Percentiles rank a stretch among this genome's conserved stretches.
phyloP scores from a whole-genome alignment of 2,329 filamentous ascomycete genomes.

The Alternaria arborescens region DNA sequence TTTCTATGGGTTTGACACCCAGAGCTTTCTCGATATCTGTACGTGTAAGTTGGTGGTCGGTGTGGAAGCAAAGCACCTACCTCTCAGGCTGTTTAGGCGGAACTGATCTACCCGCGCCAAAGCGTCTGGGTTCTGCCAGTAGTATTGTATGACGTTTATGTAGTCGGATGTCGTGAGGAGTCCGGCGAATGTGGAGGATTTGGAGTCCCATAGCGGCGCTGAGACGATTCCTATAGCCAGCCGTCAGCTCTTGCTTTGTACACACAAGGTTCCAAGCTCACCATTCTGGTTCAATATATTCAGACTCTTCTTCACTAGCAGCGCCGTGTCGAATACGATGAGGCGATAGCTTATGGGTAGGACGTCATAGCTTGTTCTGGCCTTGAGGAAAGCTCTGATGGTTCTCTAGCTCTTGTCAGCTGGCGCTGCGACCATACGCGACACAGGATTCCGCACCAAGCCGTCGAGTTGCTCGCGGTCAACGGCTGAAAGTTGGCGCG shows the following conservation, averaged over 20 bases:
- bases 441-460: slow-evolving; percentile 65
- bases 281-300: slow-evolving; percentile 96
- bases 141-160: slow-evolving; percentile 99
- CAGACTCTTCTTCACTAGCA: slow-evolving; percentile 96
- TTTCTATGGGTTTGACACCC: slow-evolving; percentile 89
- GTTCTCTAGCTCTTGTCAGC: slow-evolving; percentile 64
- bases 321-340: slow-evolving; percentile 91
- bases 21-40: slow-evolving; percentile 94
- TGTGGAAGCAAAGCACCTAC: slow-evolving; percentile 59
- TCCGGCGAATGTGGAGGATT: slow-evolving; percentile 89
- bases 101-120: slow-evolving; percentile 93
- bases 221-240: slow-evolving; percentile 83
- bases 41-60: slow-evolving; percentile 22
- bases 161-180: slow-evolving; percentile 96
- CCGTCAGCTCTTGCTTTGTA: slow-evolving; percentile 21
- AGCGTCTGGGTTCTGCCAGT: slow-evolving; percentile 94
- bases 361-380: slow-evolving; percentile 97
- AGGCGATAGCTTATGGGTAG: slow-evolving; percentile 94
- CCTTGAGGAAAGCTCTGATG: slow-evolving; percentile 94
- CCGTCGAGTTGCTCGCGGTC: slow-evolving; percentile 82
- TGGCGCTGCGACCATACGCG: not conserved
- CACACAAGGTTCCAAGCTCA: slow-evolving; percentile 50
- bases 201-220: slow-evolving; percentile 95
- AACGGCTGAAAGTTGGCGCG: slow-evolving; percentile 62
- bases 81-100: slow-evolving; percentile 86